Conservation (phyloP, 345 rosid genomes). For the Hypericum perforatum region DNA sequence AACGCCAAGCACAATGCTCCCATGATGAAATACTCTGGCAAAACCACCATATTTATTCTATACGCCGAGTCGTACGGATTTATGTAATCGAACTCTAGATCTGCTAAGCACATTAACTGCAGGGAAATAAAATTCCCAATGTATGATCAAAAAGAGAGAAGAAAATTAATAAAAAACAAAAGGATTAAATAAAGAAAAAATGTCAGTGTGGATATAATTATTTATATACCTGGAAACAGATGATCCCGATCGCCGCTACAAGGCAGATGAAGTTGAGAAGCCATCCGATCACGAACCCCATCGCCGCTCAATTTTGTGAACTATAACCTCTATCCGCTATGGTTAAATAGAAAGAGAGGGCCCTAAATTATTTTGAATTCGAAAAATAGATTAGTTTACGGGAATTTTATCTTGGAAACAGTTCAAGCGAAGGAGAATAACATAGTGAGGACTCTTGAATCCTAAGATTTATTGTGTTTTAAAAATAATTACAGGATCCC, state of each 20-base stretch:
- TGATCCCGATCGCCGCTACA: constrained; percentile 6
- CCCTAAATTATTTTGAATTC: no score
- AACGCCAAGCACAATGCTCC: constrained; percentile 25
- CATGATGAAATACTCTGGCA: constrained; percentile 31
- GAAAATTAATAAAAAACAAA: constrained; percentile 10
- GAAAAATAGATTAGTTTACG: no score
- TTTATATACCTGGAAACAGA: constrained; percentile 10
- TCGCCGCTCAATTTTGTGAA: not conserved
- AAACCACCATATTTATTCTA: constrained; percentile 22
- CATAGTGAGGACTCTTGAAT: no score
- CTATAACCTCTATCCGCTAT: no score
- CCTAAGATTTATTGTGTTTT: no score
- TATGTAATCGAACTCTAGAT: constrained; percentile 33
- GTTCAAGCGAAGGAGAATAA: no score
- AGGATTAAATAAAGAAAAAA: constrained; percentile 9
- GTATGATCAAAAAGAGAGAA: constrained; percentile 20
- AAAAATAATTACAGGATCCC: no score
- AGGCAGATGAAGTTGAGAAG: constrained; percentile 11
- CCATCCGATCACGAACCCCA: constrained; percentile 11
- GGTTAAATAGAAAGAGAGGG: no score
- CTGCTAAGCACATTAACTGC: constrained; percentile 36
- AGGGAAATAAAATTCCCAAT: constrained; percentile 7
- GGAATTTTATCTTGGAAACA: no score
- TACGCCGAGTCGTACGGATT: constrained; percentile 34
- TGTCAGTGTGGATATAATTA: no score